phyloP scores from a whole-genome alignment of 1,139 yeast species.

The Zhuliangozyma parablackwelliae region DNA sequence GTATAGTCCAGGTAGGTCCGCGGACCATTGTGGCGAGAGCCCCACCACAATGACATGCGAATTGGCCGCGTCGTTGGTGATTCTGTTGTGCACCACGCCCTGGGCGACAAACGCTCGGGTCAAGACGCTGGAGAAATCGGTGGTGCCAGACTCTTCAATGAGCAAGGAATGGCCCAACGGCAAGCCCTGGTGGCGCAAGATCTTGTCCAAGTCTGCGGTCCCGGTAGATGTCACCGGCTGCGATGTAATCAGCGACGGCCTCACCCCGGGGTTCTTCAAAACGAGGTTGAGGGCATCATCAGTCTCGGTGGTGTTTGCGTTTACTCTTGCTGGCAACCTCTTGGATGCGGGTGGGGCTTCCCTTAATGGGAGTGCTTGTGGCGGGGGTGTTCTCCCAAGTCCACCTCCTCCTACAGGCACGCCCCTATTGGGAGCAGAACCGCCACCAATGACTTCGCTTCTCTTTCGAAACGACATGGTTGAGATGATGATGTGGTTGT shows the following conservation, averaged over 20 bases:
- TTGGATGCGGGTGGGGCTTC: neutral
- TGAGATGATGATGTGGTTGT: neutral
- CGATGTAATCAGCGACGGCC: conserved; percentile 75
- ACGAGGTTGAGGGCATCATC: conserved; percentile 6
- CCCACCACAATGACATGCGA: conserved; percentile 72
- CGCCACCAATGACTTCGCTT: conserved; percentile 51
- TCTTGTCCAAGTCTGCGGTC: conserved; percentile 64
- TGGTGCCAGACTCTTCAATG: conserved; percentile 81
- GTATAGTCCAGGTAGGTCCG: conserved; percentile 75
- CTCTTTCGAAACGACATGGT: conserved; percentile 69
- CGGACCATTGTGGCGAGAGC: conserved; percentile 55
- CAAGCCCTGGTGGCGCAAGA: conserved; percentile 77
- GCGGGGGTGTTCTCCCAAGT: conserved; percentile 18
- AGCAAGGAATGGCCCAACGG: conserved; percentile 73
- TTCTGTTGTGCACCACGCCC: conserved; percentile 68
- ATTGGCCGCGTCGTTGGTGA: conserved; percentile 21
- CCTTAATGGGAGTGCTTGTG: conserved; percentile 2
- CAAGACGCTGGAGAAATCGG: conserved; percentile 80
- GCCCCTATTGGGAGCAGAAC: conserved; percentile 8
- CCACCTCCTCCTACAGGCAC: conserved; percentile 6
- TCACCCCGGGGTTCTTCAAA: conserved; percentile 51
- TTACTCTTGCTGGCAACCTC: neutral
- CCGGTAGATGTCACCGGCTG: conserved; percentile 79
- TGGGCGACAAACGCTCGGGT: conserved; percentile 72
- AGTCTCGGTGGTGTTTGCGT: conserved; percentile 1